Base-by-base conservation (phyloP, 2,329 filamentous ascomycete species). In the Ophiocordyceps polyrhachis-furcata region DNA sequence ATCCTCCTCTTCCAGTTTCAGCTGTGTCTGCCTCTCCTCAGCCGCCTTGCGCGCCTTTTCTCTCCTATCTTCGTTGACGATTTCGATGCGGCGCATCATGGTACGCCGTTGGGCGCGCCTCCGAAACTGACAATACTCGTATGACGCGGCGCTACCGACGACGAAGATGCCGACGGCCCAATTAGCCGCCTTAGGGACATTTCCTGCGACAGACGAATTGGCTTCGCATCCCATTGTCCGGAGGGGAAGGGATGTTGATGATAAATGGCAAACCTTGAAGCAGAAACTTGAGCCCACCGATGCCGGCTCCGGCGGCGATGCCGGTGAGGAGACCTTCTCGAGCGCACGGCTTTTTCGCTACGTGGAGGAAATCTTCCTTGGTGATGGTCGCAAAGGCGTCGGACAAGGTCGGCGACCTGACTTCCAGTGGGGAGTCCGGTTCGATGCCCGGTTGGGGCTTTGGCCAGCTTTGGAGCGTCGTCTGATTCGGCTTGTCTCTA, bases 161-260 rank as follows among this genome's bases (percentile, higher is more conserved):
- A 80, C 68, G 59, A 91, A 93, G 32, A 76, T 70, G 7, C 79
- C 83, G 6, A 91, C 86, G 0, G 86, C 87, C 83, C 84, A 93
- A 56, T 93, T 93, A 32, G 81, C 79, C 1, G 83, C 76, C 54
- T 73, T 59, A 20, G 51, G 44, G 2, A 55, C 53, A 32, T 58
- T 61, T 28, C 60, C 61, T 63, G 38, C 21, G 21, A 14, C 11
- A 3, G 15, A 23, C 28, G 25, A 20, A 20, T 40, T 31, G 46
- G 47, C 40, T 37, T 12, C 41, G 4, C 5, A 11, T 23, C 8
- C 31, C 4, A 35, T 15, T 17, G 21, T 6, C 21, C 21, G 21
- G 21, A 23, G 6, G 21, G 6, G 21, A 23, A 23, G 21, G 21
- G 5, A 5, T 9, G 37, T 17, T 12, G 5, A n/a, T 2, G 37